A percentile compares a stretch with the other conserved stretches of the same genome.
phyloP scores from a whole-genome alignment of 176 grass and related monocot genomes.

The Eleusine indica region DNA sequence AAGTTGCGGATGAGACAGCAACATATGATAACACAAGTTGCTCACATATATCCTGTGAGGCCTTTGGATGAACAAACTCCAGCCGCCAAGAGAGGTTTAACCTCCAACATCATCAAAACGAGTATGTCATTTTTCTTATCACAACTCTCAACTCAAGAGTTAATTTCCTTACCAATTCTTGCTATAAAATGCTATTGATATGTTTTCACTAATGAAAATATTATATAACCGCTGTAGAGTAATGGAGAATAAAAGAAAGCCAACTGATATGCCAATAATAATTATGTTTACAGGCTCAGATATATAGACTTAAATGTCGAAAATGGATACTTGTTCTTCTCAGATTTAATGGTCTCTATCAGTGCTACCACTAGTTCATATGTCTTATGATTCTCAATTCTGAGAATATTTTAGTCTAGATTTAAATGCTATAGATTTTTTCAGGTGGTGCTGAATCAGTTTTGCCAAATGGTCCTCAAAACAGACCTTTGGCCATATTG shows the following conservation, averaged over 20 bases:
- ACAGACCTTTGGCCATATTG: slow-evolving; percentile 63
- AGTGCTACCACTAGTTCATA: not conserved
- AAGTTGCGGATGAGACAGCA: slow-evolving; percentile 61
- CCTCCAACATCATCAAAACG: slow-evolving; percentile 40
- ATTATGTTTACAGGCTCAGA: not conserved
- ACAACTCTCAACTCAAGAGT: not conserved
- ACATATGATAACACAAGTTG: slow-evolving; percentile 70
- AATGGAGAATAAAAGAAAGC: not conserved
- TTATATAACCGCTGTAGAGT: not conserved
- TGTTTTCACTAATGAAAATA: not conserved
- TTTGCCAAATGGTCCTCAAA: slow-evolving; percentile 44
- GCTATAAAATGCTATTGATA: not conserved
- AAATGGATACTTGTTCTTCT: not conserved
- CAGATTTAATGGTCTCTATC: not conserved
- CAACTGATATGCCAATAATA: not conserved
- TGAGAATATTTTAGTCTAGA: slow-evolving; percentile 3
- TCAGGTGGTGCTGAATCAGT: slow-evolving; percentile 53
- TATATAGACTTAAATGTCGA: not conserved
- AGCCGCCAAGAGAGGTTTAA: slow-evolving; percentile 51
- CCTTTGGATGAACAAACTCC: slow-evolving; percentile 57
- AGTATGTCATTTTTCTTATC: slow-evolving; percentile 31
- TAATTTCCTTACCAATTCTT: not conserved
- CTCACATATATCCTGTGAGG: slow-evolving; percentile 75
- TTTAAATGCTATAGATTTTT: slow-evolving; percentile 44
- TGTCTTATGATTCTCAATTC: not conserved